Percentiles rank a stretch among this genome's conserved stretches.
phyloP scores from a whole-genome alignment of 257 asterid genomes.

The Solanum corneliomulleri region DNA sequence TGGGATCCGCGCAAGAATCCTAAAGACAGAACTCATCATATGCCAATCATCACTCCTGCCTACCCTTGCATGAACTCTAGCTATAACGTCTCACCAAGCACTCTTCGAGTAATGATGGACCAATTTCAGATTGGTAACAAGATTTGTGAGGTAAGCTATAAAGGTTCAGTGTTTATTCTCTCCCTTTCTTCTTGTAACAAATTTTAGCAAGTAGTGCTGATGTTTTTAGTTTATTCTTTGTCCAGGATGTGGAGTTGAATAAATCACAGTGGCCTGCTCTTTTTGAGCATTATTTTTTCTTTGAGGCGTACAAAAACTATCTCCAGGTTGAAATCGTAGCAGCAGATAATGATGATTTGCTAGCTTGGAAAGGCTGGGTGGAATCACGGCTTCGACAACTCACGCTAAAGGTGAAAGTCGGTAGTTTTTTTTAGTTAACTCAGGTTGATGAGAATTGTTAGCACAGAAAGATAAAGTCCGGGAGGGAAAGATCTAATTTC shows the following conservation, averaged over 20 bases:
- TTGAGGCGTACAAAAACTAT: constrained; percentile 27
- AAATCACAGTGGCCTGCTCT: constrained; percentile 18
- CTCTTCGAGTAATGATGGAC: constrained; percentile 30
- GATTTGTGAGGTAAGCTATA: constrained; percentile 17
- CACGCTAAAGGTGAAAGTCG: constrained; percentile 11
- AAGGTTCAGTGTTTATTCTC: neutral
- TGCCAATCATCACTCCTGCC: constrained; percentile 40
- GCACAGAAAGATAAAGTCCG: neutral
- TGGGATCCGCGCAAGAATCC: constrained; percentile 37
- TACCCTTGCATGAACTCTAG: constrained; percentile 39
- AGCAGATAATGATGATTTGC: constrained; percentile 17
- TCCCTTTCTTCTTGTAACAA: neutral
- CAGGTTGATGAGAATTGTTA: neutral
- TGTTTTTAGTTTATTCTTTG: neutral
- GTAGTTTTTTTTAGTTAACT: neutral
- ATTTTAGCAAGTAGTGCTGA: neutral
- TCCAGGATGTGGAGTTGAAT: constrained; percentile 20
- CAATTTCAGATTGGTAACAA: constrained; percentile 28
- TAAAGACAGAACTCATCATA: constrained; percentile 22
- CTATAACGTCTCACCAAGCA: constrained; percentile 32
- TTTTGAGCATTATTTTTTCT: constrained; percentile 23
- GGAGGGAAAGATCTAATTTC: neutral
- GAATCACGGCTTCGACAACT: constrained; percentile 29
- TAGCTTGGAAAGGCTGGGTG: constrained; percentile 33
- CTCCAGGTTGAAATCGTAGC: constrained; percentile 27